Evolutionary conservation across 1,284 basidiomycete genomes (phyloP).

Genomic region (Ustilago tritici): DNA sequence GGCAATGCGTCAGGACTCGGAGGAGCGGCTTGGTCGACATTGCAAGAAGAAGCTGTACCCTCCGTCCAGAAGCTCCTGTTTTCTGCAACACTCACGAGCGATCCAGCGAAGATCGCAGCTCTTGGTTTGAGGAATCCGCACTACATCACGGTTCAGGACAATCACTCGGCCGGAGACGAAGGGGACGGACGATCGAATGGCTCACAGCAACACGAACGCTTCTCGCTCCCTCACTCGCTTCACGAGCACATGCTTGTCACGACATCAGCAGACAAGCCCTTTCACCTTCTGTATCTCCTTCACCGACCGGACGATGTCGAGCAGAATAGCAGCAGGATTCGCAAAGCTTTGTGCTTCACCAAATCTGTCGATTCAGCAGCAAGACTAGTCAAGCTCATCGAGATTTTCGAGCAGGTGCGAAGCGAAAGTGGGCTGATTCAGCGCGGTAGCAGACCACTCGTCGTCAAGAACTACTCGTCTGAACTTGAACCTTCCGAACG

Average conservation of each 20-base stretch:
- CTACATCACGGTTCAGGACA: constrained; percentile 83
- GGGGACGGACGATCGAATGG: constrained; percentile 34
- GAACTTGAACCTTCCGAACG: constrained; percentile 83
- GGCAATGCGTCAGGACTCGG: constrained; percentile 19
- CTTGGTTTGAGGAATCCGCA: constrained; percentile 83
- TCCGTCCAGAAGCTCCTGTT: constrained; percentile 93
- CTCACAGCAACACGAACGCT: constrained; percentile 55
- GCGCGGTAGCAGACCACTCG: constrained; percentile 69
- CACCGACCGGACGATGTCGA: constrained; percentile 70
- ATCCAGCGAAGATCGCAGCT: constrained; percentile 89
- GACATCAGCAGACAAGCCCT: constrained; percentile 83
- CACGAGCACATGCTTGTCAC: constrained; percentile 81
- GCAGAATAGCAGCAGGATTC: constrained; percentile 68
- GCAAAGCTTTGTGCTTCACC: constrained; percentile 89
- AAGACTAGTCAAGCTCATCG: constrained; percentile 83
- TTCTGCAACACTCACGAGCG: constrained; percentile 93
- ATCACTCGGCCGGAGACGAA: constrained; percentile 58
- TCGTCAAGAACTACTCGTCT: constrained; percentile 78
- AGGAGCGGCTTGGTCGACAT: constrained; percentile 22
- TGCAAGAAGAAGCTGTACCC: constrained; percentile 35
- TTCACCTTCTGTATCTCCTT: constrained; percentile 88
- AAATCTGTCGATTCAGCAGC: constrained; percentile 92
- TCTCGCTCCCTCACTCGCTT: constrained; percentile 60
- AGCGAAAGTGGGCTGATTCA: constrained; percentile 31
- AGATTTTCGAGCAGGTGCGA: constrained; percentile 77